A percentile compares a stretch with the other conserved stretches of the same genome.
Evolutionary conservation across 305 asterid species (phyloP).

Genomic region (Euphrasia arctica): DNA sequence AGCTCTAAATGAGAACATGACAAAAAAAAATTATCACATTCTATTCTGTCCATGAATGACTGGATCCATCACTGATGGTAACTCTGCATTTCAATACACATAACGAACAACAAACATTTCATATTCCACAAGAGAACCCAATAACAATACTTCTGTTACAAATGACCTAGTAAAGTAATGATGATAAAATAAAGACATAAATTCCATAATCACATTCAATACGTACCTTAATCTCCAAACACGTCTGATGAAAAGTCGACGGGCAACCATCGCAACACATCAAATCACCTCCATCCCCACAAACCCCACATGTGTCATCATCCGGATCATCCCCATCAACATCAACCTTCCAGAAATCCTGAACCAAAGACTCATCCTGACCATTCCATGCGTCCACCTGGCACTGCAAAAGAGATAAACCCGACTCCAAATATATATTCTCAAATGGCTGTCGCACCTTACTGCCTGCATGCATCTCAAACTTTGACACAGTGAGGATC

Average conservation of each 20-base stretch:
- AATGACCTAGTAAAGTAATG: slow-evolving; percentile 13
- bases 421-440: slow-evolving; percentile 79
- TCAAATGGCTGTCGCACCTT: slow-evolving; percentile 87
- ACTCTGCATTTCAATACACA: neutral
- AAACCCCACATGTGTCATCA: slow-evolving; percentile 88
- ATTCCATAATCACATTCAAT: slow-evolving; percentile 21
- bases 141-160: neutral
- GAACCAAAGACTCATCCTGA: slow-evolving; percentile 62
- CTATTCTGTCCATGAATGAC: no score
- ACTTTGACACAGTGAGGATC: slow-evolving; percentile 84
- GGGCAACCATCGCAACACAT: slow-evolving; percentile 99
- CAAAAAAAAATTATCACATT: neutral
- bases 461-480: slow-evolving; percentile 99
- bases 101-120: neutral
- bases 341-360: slow-evolving; percentile 51
- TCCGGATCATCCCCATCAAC: slow-evolving; percentile 85
- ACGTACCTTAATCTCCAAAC: slow-evolving; percentile 79
- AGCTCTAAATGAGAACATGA: neutral
- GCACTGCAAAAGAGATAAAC: slow-evolving; percentile 84
- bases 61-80: no score
- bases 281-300: slow-evolving; percentile 98
- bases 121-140: neutral
- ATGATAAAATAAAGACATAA: slow-evolving; percentile 17
- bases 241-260: slow-evolving; percentile 89
- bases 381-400: slow-evolving; percentile 89